Evolutionary conservation across 441 rosid genomes (phyloP).

Genomic region (Hura crepitans): DNA sequence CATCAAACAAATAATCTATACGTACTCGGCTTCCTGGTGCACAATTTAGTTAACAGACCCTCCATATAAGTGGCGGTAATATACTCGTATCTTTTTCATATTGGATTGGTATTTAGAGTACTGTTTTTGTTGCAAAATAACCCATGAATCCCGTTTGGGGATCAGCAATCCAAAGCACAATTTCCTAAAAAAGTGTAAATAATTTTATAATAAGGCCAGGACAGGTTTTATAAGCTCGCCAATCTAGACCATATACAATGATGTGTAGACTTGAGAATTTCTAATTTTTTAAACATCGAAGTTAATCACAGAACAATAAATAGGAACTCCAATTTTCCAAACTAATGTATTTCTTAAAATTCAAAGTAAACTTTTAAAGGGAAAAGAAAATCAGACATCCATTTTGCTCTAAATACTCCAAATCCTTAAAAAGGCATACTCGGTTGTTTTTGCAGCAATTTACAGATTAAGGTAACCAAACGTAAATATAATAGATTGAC

Average conservation of each 20-base stretch:
- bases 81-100: background rate
- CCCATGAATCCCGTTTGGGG: background rate
- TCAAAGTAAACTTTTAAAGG: background rate
- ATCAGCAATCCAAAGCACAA: background rate
- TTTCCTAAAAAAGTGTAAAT: background rate
- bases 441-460: background rate
- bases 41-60: background rate
- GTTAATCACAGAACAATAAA: background rate
- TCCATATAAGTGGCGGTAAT: background rate
- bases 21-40: background rate
- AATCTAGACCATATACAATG: background rate
- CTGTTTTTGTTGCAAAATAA: background rate
- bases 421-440: background rate
- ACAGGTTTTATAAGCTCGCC: background rate
- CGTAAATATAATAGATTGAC: background rate
- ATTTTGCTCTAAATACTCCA: background rate
- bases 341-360: background rate
- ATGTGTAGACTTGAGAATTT: background rate
- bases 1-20: background rate
- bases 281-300: background rate
- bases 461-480: background rate
- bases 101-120: background rate
- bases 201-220: background rate
- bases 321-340: background rate
- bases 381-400: background rate